Evolutionary conservation across 2,329 filamentous ascomycete species (phyloP).

Genomic region (Lomentospora prolificans): DNA sequence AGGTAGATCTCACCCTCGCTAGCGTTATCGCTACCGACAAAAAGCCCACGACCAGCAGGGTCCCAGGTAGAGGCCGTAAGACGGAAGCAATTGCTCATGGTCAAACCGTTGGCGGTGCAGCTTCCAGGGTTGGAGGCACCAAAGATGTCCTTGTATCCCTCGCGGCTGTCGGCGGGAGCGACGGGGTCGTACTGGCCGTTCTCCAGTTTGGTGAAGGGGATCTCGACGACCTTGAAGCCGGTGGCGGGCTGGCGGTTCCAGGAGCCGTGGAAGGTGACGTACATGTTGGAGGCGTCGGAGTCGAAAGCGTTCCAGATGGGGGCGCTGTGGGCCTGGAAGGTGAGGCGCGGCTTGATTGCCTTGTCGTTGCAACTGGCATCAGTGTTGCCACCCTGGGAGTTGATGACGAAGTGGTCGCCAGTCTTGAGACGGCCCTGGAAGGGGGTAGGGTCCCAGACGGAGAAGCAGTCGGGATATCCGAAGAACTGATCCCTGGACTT

Average conservation of each 20-base stretch:
- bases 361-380: slow-evolving; percentile 24
- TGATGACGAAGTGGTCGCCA: slow-evolving; percentile 27
- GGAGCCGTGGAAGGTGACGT: slow-evolving; percentile 51
- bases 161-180: slow-evolving; percentile 18
- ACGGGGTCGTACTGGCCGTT: slow-evolving; percentile 21
- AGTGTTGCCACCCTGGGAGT: slow-evolving; percentile 22
- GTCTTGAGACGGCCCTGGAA: slow-evolving; percentile 20
- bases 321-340: slow-evolving; percentile 49
- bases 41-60: slow-evolving; percentile 12
- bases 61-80: slow-evolving; percentile 16
- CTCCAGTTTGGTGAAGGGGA: slow-evolving; percentile 21
- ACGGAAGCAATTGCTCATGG: slow-evolving; percentile 16
- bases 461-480: slow-evolving; percentile 53
- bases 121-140: slow-evolving; percentile 21
- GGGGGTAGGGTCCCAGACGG: slow-evolving; percentile 37
- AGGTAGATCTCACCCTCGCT: slow-evolving; percentile 16
- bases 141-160: slow-evolving; percentile 22
- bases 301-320: slow-evolving; percentile 54
- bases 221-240: slow-evolving; percentile 26
- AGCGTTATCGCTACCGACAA: slow-evolving; percentile 16
- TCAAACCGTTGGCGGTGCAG: slow-evolving; percentile 9
- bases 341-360: slow-evolving; percentile 33
- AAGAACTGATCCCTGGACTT: slow-evolving; percentile 25
- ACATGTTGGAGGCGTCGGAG: slow-evolving; percentile 35
- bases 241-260: slow-evolving; percentile 33